Base-by-base conservation (phyloP, 108 stramenopile species). In the Cyclotella atomus region DNA sequence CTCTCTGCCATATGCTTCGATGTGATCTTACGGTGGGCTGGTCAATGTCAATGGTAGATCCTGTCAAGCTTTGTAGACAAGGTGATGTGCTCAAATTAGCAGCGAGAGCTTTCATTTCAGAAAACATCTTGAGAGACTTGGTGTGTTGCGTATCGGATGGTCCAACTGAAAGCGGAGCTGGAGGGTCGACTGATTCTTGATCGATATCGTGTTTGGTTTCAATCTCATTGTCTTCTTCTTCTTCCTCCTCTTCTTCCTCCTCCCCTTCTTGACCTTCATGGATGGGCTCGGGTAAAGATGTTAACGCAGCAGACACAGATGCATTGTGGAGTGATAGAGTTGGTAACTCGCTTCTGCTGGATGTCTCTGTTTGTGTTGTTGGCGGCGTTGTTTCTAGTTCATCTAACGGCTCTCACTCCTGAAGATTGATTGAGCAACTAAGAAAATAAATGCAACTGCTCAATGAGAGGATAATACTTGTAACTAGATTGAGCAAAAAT, bases 1-100 rank as follows among this genome's bases (percentile, higher is more conserved):
- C 89, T 57, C 88, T 73, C 73, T 92, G 90, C 23, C 85, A 81
- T 34, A 92, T 65, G 70, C 90, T 91, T 52, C 83, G 79, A 45
- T 85, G 83, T 23, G 89, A 91, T 23, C 87, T 62, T 16, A 90
- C 85, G 16, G 88, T 17, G 38, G 73, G 64, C n/a, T n/a, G n/a
- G n/a, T n/a, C n/a, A n/a, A n/a, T n/a, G 34, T 83, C 79, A 24
- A 54, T 19, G 15, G 72, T 28, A 24, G 68, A 84, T 27, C 85
- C 88, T 30, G 88, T 77, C 30, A 90, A 69, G 70, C 91, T 89
- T 19, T 89, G 89, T 59, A 87, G 89, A 19, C 88, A 77, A 35
- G 83, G 76, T 15, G 89, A 84, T 12, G 76, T 79, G 24, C 81
- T 83, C 59, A 90, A 60, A 44, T 84, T 88, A 5, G 93, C 90